A percentile compares a stretch with the other conserved stretches of the same genome.
These are phyloP conservation scores for Podila epicladia DNA, from an alignment of 192 early-diverging fungal genomes.

Conservation along the genomic window DNA sequence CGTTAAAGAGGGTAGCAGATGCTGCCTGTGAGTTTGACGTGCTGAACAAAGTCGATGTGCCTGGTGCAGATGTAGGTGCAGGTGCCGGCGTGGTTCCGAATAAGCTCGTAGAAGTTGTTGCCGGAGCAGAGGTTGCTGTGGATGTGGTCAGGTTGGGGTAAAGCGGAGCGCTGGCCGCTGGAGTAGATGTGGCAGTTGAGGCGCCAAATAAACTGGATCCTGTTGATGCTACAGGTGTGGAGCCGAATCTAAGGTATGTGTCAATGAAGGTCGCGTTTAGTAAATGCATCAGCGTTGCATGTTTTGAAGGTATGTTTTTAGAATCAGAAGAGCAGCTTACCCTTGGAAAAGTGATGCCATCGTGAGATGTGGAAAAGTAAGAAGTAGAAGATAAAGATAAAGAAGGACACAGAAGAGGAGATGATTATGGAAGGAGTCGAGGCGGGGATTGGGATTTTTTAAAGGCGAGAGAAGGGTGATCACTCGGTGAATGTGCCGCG, in stretches of 20 bases:
- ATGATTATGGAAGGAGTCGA: too few species aligned
- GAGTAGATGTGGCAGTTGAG: not conserved
- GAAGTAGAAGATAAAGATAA: not conserved
- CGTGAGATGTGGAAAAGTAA: not conserved
- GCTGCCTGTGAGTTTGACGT: slow-evolving; percentile 20
- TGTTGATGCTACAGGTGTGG: slow-evolving; percentile 3
- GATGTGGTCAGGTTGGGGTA: slow-evolving; percentile 2
- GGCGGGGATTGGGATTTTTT: too few species aligned
- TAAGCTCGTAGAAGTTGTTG: not conserved
- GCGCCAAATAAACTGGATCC: not conserved
- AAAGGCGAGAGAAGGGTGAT: too few species aligned
- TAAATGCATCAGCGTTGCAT: not conserved
- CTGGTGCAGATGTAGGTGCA: not conserved
- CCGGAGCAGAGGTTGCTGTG: slow-evolving; percentile 1
- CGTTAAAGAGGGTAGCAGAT: slow-evolving; percentile 20
- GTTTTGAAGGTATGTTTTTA: not conserved
- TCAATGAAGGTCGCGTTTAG: not conserved
- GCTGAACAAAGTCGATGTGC: slow-evolving; percentile 14
- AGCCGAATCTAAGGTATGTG: slow-evolving; percentile 1
- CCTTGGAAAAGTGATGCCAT: not conserved
- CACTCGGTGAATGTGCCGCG: too few species aligned
- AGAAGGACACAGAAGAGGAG: not conserved
- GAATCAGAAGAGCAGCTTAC: not conserved
- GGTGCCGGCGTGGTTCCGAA: slow-evolving; percentile 13
- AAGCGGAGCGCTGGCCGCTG: slow-evolving; percentile 1